A percentile compares a stretch with the other conserved stretches of the same genome.
These are phyloP conservation scores for Petasospora rhodanensis DNA, from an alignment of 1,139 yeast genomes.

Conservation along the genomic window DNA sequence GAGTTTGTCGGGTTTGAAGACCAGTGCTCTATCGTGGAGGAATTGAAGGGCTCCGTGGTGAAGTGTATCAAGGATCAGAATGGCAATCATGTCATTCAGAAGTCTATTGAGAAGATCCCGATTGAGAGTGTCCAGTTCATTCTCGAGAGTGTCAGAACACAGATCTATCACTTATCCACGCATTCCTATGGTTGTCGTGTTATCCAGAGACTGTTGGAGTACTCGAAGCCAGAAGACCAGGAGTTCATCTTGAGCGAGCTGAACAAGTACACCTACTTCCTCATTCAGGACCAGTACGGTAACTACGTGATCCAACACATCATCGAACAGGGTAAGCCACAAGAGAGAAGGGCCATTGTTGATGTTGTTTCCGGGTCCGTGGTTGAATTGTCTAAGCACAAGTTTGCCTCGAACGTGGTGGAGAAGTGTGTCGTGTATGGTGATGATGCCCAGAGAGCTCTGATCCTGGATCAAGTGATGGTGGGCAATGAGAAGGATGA, in stretches of 20 bases:
- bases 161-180: conserved; percentile 83
- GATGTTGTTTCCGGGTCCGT: conserved; percentile 52
- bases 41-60: conserved; percentile 65
- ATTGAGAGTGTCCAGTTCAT: conserved; percentile 67
- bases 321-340: conserved; percentile 56
- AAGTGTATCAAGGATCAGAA: conserved; percentile 92
- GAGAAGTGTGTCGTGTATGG: conserved; percentile 88
- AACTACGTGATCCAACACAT: conserved; percentile 97
- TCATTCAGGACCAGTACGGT: conserved; percentile 95
- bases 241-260: conserved; percentile 64
- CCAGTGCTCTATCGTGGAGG: conserved; percentile 66
- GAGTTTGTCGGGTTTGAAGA: conserved; percentile 69
- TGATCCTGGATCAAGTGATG: conserved; percentile 44
- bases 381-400: conserved; percentile 83
- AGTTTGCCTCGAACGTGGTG: conserved; percentile 96
- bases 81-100: conserved; percentile 97
- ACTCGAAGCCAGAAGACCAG: conserved; percentile 54
- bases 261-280: conserved; percentile 64
- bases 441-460: conserved; percentile 52
- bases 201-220: conserved; percentile 85
- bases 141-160: conserved; percentile 67
- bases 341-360: conserved; percentile 48
- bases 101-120: conserved; percentile 85
- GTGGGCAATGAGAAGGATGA: conserved; percentile 31
- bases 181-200: conserved; percentile 98